These are phyloP conservation scores for Podila horticola DNA, from an alignment of 192 early-diverging fungal genomes.

Conservation along the genomic window DNA sequence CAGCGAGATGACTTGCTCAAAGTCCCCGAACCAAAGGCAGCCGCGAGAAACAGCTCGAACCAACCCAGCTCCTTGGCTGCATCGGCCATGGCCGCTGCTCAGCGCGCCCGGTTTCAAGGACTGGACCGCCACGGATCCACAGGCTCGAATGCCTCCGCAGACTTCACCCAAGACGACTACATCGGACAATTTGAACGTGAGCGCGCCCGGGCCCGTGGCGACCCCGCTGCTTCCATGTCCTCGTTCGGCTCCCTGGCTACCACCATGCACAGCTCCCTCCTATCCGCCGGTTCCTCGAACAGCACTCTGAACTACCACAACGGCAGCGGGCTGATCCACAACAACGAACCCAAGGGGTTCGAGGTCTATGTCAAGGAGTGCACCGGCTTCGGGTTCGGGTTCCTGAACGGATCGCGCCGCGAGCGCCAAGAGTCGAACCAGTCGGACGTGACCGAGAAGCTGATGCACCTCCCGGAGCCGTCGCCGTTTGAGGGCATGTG, in stretches of 20 bases:
- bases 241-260: conserved; percentile 7
- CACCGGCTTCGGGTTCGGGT: neutral
- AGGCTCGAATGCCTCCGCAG: neutral
- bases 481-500: conserved; percentile 34
- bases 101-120: neutral
- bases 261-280: neutral
- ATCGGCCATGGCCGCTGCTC: conserved; percentile 20
- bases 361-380: neutral
- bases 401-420: neutral
- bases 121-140: neutral
- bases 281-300: neutral
- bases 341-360: neutral
- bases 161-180: conserved; percentile 17
- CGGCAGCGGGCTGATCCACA: neutral
- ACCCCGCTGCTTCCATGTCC: neutral
- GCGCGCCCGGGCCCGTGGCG: conserved; percentile 5
- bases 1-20: no score
- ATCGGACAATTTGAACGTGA: conserved; percentile 38
- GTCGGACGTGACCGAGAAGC: conserved; percentile 20
- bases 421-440: conserved; percentile 5
- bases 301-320: neutral
- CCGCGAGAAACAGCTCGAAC: neutral
- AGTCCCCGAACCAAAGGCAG: neutral
- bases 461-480: conserved; percentile 41
- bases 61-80: neutral